phyloP scores from a whole-genome alignment of 768 basidiomycete species.

The Glaciozyma martinii region DNA sequence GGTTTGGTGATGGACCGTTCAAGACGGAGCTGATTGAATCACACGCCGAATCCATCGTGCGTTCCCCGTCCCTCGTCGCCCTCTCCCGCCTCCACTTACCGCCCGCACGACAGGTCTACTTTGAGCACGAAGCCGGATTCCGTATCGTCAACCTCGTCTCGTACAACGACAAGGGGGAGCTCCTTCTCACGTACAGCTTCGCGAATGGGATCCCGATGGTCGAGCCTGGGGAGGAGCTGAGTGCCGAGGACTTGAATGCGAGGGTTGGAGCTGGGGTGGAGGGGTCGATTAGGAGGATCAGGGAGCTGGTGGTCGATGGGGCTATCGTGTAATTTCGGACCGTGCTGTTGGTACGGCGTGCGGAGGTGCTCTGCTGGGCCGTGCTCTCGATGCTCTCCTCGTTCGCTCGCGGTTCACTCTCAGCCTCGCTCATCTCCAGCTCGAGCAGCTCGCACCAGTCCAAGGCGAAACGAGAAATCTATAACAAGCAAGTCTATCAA shows the following conservation, averaged over 20 bases:
- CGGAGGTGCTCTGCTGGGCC: too few species aligned
- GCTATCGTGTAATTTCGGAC: not conserved
- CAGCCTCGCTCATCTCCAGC: too few species aligned
- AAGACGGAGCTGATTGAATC: slow-evolving; percentile 5
- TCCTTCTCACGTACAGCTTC: slow-evolving; percentile 22
- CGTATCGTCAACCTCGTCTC: slow-evolving; percentile 24
- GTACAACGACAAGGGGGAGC: slow-evolving; percentile 14
- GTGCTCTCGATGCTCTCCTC: too few species aligned
- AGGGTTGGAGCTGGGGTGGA: slow-evolving; percentile 13
- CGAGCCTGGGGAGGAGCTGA: not conserved
- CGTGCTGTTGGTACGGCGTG: too few species aligned
- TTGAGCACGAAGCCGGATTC: not conserved
- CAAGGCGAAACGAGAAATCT: too few species aligned
- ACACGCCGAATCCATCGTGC: slow-evolving; percentile 6
- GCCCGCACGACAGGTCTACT: slow-evolving; percentile 3
- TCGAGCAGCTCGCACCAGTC: too few species aligned
- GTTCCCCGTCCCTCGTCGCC: not conserved
- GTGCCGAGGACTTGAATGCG: slow-evolving; percentile 9
- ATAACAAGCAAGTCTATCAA: too few species aligned
- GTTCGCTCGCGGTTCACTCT: too few species aligned
- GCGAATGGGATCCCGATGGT: not conserved
- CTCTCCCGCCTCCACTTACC: not conserved
- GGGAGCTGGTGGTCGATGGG: slow-evolving; percentile 10
- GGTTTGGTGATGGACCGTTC: not conserved
- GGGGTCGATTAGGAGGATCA: not conserved